phyloP scores from a whole-genome alignment of 139 green algal species.

The Coelastrella sp. region DNA sequence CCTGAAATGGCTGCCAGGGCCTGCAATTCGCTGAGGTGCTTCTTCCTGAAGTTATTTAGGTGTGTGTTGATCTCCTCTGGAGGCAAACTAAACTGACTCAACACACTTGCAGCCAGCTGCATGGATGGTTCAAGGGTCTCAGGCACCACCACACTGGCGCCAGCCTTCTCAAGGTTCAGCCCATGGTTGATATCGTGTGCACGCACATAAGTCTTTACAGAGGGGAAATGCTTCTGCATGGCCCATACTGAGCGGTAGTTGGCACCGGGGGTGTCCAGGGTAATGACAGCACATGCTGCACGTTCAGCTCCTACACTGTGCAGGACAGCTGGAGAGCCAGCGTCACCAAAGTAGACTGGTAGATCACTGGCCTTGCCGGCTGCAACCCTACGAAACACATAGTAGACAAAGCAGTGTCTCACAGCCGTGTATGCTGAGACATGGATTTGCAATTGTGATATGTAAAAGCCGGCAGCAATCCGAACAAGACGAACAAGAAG shows the following conservation, averaged over 20 bases:
- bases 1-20: slow-evolving; percentile 6
- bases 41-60: slow-evolving; percentile 57
- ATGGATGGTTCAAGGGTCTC: slow-evolving; percentile 97
- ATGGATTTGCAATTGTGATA: too few relatives aligned
- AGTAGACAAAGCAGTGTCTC: not conserved
- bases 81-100: slow-evolving; percentile 87
- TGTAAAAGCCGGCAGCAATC: too few relatives aligned
- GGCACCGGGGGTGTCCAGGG: slow-evolving; percentile 90
- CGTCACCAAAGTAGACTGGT: slow-evolving; percentile 99
- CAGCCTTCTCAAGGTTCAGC: slow-evolving; percentile 96
- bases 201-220: slow-evolving; percentile 95
- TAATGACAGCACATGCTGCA: slow-evolving; percentile 94
- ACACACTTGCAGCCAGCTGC: slow-evolving; percentile 94
- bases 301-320: slow-evolving; percentile 82
- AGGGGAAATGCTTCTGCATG: slow-evolving; percentile 92
- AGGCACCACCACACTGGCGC: slow-evolving; percentile 95
- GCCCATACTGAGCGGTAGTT: slow-evolving; percentile 97
- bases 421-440: too few relatives aligned
- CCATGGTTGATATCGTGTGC: slow-evolving; percentile 96
- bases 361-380: slow-evolving; percentile 82
- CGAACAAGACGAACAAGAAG: not conserved
- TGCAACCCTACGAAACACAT: slow-evolving; percentile 57
- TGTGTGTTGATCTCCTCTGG: slow-evolving; percentile 58
- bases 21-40: slow-evolving; percentile 66
- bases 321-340: slow-evolving; percentile 74